Evolutionary conservation across 1,284 basidiomycete species (phyloP), one percentile per base, ranked within the genome.

Genomic region (Pseudozyma tsukubaensis): DNA sequence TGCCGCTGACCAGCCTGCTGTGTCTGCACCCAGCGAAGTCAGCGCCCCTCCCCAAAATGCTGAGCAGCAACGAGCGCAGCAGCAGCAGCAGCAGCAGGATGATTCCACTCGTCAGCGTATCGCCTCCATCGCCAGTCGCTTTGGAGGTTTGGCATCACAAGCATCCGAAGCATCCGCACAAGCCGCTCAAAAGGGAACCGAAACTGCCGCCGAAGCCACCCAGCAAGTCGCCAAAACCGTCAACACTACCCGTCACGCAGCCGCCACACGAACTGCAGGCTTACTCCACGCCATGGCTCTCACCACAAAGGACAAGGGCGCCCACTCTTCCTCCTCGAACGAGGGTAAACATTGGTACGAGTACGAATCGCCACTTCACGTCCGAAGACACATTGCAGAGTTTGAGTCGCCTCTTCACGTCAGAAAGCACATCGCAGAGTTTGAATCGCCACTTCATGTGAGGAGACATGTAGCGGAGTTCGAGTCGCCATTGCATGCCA

Each of bases 221-320:
- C 42, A 61, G 13, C 61, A 69, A 39, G 59, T 70, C 0, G 53
- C 55, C 37, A 59, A 66, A 32, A 52, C 62, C 4, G 53, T 60
- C 47, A 34, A 55, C 2, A 42, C 59, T 12, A 60, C 64, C 10
- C 70, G 64, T 35, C 42, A 62, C 48, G 57, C 64, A 32, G 58
- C 71, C 19, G 66, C 71, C 6, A 55, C 55, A 0, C 71, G 66
- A 49, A 63, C 60, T 3, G 71, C 61, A 3, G 65, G 71, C 7
- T n/a, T 73, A 24, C 57, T 73, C 14, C 71, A 73, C 34, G 71
- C 71, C 34, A 73, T 73, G 71, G 64, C 71, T 5, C 65, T 73
- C 19, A 58, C 57, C 21, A 64, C 71, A 39, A 73, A 59, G 49
- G 56, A 47, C 45, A 49, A 55, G 53, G 19, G 50, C 18, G n/a